phyloP scores from a whole-genome alignment of 2,329 filamentous ascomycete species.

The Xylariaceae sp. region DNA sequence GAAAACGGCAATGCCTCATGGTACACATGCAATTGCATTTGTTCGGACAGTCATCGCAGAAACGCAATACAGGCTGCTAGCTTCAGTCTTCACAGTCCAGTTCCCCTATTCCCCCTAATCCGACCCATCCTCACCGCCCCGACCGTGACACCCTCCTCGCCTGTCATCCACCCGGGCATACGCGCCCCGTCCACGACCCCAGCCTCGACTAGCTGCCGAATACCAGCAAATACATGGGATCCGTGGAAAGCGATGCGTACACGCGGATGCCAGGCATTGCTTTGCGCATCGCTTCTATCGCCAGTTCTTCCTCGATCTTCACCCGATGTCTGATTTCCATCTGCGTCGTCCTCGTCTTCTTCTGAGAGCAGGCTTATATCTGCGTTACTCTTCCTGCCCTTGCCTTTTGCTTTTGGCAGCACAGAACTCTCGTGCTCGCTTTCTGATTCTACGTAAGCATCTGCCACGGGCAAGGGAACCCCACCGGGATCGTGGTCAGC shows the following conservation, averaged over 20 bases:
- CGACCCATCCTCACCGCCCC: constrained; percentile 65
- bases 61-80: too few species aligned
- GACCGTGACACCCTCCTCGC: constrained; percentile 74
- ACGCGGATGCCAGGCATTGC: constrained; percentile 48
- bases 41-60: not conserved
- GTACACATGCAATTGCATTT: not conserved
- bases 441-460: constrained; percentile 11
- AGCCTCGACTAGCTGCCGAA: constrained; percentile 71
- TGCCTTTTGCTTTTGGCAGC: not conserved
- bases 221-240: constrained; percentile 73
- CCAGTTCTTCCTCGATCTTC: not conserved
- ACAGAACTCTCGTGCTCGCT: not conserved
- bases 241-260: constrained; percentile 69
- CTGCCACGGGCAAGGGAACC: constrained; percentile 1
- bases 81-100: constrained; percentile 39
- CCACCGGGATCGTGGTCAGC: not conserved
- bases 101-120: constrained; percentile 55
- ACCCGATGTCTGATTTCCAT: constrained; percentile 5
- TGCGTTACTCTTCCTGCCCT: constrained; percentile 19
- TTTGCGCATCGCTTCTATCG: constrained; percentile 11
- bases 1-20: constrained; percentile 1
- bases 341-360: constrained; percentile 20
- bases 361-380: constrained; percentile 19
- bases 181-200: constrained; percentile 70
- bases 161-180: constrained; percentile 90